phyloP scores from a whole-genome alignment of 2,329 filamentous ascomycete genomes.

The Neocatenulostroma microsporum region DNA sequence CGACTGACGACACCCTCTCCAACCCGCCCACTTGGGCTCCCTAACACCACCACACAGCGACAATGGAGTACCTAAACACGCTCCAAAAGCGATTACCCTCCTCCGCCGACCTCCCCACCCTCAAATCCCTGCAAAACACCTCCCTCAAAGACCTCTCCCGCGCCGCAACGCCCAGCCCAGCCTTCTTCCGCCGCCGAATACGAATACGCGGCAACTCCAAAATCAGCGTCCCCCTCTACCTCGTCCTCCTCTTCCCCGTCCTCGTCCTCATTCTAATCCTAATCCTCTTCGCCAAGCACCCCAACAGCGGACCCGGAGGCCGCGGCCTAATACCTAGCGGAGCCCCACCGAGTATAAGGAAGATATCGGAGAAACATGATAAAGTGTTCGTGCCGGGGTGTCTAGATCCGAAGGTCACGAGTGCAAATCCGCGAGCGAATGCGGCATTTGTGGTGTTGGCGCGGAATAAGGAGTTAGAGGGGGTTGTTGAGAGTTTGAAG shows the following conservation, averaged over 20 bases:
- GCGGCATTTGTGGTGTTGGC: constrained; percentile 93
- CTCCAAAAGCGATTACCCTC: constrained; percentile 41
- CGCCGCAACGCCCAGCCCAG: constrained; percentile 39
- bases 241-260: constrained; percentile 86
- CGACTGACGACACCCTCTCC: background rate
- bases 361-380: constrained; percentile 95
- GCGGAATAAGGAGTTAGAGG: constrained; percentile 90
- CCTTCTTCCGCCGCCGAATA: constrained; percentile 80
- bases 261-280: constrained; percentile 88
- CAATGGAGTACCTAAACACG: constrained; percentile 39
- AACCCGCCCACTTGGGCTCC: background rate
- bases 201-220: constrained; percentile 85
- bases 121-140: constrained; percentile 33
- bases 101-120: constrained; percentile 35
- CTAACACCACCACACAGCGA: constrained; percentile 3
- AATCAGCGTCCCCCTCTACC: constrained; percentile 83
- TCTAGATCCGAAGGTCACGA: constrained; percentile 62
- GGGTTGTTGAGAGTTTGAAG: constrained; percentile 93
- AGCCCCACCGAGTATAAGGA: constrained; percentile 74
- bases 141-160: constrained; percentile 32
- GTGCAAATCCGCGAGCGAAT: constrained; percentile 68
- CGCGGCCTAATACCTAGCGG: constrained; percentile 85
- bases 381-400: constrained; percentile 94
- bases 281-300: constrained; percentile 80
- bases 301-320: constrained; percentile 68